Percentiles rank a stretch among this genome's conserved stretches.
Conservation (phyloP, 345 rosid species). For the Salix arbutifolia region DNA sequence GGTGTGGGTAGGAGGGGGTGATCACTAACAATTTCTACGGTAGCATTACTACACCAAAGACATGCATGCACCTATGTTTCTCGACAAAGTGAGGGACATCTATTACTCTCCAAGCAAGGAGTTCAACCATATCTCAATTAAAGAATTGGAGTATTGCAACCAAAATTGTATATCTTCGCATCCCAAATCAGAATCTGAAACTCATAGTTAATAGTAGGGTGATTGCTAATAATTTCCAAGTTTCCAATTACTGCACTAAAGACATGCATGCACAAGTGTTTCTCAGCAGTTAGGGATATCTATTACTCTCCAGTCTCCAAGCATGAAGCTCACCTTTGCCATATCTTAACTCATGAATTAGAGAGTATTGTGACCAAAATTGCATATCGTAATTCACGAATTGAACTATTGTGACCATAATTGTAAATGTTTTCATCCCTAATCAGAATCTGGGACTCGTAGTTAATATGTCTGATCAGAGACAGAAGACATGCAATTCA, state of each 20-base stretch:
- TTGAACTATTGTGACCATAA: not conserved
- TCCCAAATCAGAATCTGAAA: not conserved
- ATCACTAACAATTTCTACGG: too few relatives aligned
- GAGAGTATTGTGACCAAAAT: not conserved
- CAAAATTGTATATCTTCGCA: not conserved
- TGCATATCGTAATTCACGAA: not conserved
- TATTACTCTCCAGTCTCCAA: not conserved
- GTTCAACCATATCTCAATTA: not conserved
- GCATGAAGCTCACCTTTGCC: not conserved
- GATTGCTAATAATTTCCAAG: too few relatives aligned
- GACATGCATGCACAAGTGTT: not conserved
- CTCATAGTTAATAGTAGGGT: not conserved
- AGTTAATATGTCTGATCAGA: not conserved
- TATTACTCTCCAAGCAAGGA: not conserved
- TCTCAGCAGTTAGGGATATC: not conserved
- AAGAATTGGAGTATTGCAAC: not conserved
- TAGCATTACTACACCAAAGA: not conserved
- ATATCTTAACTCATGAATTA: not conserved
- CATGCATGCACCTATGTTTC: not conserved
- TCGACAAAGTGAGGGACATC: not conserved
- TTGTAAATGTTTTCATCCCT: not conserved
- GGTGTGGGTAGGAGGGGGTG: too few relatives aligned
- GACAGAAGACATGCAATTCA: not conserved
- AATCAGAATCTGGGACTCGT: not conserved
- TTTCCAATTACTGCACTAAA: not conserved